Evolutionary conservation across 495 filamentous ascomycete genomes (phyloP).

Genomic region (Xylaria castorea): DNA sequence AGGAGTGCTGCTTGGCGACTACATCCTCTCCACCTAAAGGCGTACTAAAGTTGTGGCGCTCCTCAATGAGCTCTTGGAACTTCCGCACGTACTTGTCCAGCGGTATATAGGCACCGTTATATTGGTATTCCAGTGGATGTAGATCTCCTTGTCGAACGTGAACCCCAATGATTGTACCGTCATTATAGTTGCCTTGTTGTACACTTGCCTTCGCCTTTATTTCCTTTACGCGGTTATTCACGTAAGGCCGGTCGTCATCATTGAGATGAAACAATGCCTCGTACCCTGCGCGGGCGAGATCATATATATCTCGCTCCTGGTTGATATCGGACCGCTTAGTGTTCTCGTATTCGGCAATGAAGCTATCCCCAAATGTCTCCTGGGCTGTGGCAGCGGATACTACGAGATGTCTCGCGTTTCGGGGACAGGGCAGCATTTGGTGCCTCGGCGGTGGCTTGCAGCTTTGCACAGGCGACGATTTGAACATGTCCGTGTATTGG

Average conservation of each 20-base stretch:
- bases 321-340: constrained; percentile 51
- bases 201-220: constrained; percentile 53
- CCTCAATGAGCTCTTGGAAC: constrained; percentile 52
- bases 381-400: constrained; percentile 67
- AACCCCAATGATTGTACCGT: constrained; percentile 63
- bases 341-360: constrained; percentile 59
- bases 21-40: constrained; percentile 41
- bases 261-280: constrained; percentile 68
- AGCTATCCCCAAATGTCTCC: constrained; percentile 62
- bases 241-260: constrained; percentile 63
- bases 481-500: constrained; percentile 69
- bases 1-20: constrained; percentile 46
- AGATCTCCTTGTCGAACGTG: constrained; percentile 78
- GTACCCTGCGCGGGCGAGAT: constrained; percentile 66
- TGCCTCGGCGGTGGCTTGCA: constrained; percentile 67
- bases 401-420: constrained; percentile 69
- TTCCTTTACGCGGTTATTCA: constrained; percentile 54
- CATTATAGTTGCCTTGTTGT: constrained; percentile 43
- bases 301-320: constrained; percentile 63
- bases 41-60: constrained; percentile 43
- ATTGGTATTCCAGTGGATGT: constrained; percentile 70
- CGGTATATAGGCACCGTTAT: constrained; percentile 71
- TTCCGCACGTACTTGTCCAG: constrained; percentile 62
- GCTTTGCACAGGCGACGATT: constrained; percentile 59
- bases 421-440: constrained; percentile 74